Evolutionary conservation across 1,139 yeast species (phyloP), one percentile per base, ranked within the genome.

Genomic region (Candida dubliniensis): DNA sequence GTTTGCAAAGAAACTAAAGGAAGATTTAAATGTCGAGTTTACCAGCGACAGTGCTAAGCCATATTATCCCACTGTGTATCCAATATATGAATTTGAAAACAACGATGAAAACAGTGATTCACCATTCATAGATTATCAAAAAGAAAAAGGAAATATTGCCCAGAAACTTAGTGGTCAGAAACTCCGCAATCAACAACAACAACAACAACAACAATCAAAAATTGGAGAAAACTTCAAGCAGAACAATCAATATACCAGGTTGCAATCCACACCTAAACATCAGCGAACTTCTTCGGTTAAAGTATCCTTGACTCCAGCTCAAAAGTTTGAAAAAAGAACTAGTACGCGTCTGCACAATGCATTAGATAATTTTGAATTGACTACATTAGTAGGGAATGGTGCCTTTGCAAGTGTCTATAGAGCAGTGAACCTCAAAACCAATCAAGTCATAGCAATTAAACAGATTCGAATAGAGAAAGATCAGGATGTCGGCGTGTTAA

Each of bases 341-440:
- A 74, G 74, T 1, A 61, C 65, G 2, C 65, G 70, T 31, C 67
- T 66, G 64, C 52, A 57, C 45, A 64, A 74, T 50, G 77, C 77
- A 1, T 63, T 82, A 36, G 76, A 77, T 14, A 75, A 80, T 46
- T 84, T 81, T 56, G 74, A 76, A 39, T 71, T 82, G 53, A 73
- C 84, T 43, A 77, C 82, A 18, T 90, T 89, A 64, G 89, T 93
- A 36, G 99, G 99, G 12, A 81, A 86, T 55, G 99, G 99, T 29
- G 89, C 96, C 14, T 93, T 90, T 69, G 99, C 99, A 46, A 85
- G 84, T 50, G 99, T 93, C 25, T 93, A 87, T 70, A 83, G 82
- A 60, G 96, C 95, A 15, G 68, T 79, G 30, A 87, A 89, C 55
- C 67, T 77, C 47, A 70, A 67, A 42, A 85, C 88, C 0, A 81